Evolutionary conservation across 2,329 filamentous ascomycete genomes (phyloP).

Genomic region (Domatiomyces catenatus): DNA sequence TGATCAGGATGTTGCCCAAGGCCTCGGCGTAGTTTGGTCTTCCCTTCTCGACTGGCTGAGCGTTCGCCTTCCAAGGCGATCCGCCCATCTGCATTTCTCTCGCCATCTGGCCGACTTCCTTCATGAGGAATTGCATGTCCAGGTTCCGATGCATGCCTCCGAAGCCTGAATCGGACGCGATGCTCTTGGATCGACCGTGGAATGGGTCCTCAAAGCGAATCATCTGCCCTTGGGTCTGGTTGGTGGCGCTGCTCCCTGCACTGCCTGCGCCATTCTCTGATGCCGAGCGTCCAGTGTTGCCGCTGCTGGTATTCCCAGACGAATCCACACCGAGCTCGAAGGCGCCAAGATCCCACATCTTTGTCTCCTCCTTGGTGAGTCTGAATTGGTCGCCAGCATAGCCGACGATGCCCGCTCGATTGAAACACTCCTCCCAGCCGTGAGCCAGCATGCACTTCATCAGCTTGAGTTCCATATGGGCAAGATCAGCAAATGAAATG

Average conservation of each 20-base stretch:
- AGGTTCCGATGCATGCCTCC: neutral
- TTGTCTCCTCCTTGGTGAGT: neutral
- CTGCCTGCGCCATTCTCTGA: neutral
- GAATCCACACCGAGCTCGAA: neutral
- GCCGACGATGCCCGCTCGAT: neutral
- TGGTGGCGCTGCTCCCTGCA: neutral
- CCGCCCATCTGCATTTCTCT: neutral
- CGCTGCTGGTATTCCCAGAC: neutral
- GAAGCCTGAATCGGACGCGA: neutral
- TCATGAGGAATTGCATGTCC: neutral
- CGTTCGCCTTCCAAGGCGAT: neutral
- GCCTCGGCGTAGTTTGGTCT: neutral
- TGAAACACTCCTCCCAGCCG: constrained; percentile 5
- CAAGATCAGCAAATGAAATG: constrained; percentile 5
- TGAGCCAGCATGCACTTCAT: constrained; percentile 5
- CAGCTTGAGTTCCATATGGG: constrained; percentile 5
- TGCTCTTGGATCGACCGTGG: neutral
- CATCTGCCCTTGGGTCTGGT: neutral
- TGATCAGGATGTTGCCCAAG: neutral
- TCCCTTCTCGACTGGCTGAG: neutral
- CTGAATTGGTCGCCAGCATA: neutral
- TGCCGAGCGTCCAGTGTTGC: neutral
- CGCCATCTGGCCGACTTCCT: neutral
- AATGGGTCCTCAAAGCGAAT: neutral
- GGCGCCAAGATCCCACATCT: neutral